Conservation (phyloP, 768 basidiomycete species). For the Crucibulum laeve region DNA sequence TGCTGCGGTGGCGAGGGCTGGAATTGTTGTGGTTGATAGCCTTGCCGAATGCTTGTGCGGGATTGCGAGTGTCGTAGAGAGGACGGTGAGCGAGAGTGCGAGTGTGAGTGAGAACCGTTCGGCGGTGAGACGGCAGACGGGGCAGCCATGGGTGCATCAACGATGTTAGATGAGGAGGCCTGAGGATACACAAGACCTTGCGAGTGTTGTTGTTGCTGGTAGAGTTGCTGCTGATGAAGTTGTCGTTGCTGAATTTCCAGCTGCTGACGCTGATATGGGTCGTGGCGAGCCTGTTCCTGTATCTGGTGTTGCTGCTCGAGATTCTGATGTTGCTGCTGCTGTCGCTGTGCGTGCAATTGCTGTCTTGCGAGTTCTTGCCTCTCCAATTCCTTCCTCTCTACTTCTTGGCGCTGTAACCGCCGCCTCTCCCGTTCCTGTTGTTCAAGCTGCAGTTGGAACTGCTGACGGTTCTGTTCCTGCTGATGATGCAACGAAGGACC, state of each 20-base stretch:
- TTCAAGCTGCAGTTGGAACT: conserved; percentile 17
- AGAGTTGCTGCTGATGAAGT: conserved; percentile 4
- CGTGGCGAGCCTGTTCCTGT: conserved; percentile 10
- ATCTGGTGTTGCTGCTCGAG: conserved; percentile 12
- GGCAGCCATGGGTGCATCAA: not conserved
- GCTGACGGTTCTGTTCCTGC: conserved; percentile 12
- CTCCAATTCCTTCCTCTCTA: conserved; percentile 15
- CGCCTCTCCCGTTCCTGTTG: conserved; percentile 10
- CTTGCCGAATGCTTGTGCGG: not conserved
- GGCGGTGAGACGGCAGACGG: not conserved
- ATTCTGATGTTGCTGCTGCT: conserved; percentile 16
- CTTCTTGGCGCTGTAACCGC: conserved; percentile 8
- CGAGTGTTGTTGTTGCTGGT: conserved; percentile 11
- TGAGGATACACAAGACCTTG: conserved; percentile 10
- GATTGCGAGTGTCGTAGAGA: not conserved
- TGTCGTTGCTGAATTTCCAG: conserved; percentile 9
- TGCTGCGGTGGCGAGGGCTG: not conserved
- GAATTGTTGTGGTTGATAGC: not conserved
- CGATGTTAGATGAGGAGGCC: conserved; percentile 5
- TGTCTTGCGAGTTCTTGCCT: conserved; percentile 17
- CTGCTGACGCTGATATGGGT: conserved; percentile 8
- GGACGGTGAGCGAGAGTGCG: not conserved
- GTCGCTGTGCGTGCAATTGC: conserved; percentile 14
- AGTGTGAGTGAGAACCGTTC: not conserved
- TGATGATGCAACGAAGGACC: conserved; percentile 6